Conservation (phyloP, 1,284 basidiomycete genomes). For the Phellopilus nigrolimitatus region DNA sequence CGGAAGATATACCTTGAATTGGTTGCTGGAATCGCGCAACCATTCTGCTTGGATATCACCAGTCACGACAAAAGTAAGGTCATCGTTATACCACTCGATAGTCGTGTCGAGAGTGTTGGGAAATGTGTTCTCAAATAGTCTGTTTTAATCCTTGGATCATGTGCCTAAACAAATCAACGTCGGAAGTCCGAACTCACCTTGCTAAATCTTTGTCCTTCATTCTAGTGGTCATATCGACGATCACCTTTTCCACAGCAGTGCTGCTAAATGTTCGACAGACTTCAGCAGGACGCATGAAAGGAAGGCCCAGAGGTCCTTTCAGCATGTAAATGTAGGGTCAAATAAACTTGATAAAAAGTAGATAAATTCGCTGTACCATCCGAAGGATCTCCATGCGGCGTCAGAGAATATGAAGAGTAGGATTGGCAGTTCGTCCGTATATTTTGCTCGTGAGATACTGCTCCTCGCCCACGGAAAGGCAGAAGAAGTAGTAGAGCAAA, state of each 20-base stretch:
- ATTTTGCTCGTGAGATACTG: not conserved
- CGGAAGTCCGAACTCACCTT: slow-evolving; percentile 4
- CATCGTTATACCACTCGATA: slow-evolving; percentile 24
- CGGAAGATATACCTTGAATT: slow-evolving; percentile 23
- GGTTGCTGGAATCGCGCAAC: slow-evolving; percentile 24
- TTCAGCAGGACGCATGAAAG: slow-evolving; percentile 23
- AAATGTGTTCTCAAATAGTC: slow-evolving; percentile 26
- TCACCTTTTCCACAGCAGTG: slow-evolving; percentile 23
- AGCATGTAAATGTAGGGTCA: not conserved
- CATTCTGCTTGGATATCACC: slow-evolving; percentile 22
- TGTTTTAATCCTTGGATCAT: not conserved
- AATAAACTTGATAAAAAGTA: not conserved
- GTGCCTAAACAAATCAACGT: not conserved
- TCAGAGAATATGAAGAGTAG: not conserved
- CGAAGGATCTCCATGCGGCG: not conserved
- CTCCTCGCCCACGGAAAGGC: not conserved
- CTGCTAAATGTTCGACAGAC: slow-evolving; percentile 25
- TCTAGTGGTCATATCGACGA: slow-evolving; percentile 23
- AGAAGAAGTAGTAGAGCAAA: not conserved
- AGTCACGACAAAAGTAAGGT: slow-evolving; percentile 6
- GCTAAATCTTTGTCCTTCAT: slow-evolving; percentile 27
- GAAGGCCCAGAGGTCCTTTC: slow-evolving; percentile 22
- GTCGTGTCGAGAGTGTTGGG: slow-evolving; percentile 25
- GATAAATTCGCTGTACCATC: not conserved
- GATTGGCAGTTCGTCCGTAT: not conserved